phyloP scores from a whole-genome alignment of 495 filamentous ascomycete species.

The Hamigera avellanea region DNA sequence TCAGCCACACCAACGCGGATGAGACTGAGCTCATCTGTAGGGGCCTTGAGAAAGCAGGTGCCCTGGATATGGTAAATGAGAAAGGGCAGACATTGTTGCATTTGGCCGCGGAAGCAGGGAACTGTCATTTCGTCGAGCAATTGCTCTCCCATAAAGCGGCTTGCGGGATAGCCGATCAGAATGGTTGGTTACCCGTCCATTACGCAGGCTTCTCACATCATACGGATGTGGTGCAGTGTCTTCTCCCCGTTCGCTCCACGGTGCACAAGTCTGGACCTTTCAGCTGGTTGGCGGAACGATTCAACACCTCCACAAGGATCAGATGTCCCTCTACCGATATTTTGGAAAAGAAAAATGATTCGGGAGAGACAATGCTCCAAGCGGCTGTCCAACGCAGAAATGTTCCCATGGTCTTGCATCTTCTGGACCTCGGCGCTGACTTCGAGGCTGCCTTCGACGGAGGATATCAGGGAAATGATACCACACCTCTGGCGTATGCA shows the following conservation, averaged over 20 bases:
- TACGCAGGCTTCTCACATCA: background rate
- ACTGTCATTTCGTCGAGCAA: background rate
- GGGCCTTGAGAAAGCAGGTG: background rate
- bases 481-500: no score
- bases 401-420: background rate
- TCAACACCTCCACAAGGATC: no score
- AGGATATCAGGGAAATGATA: no score
- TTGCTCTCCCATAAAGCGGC: background rate
- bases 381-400: background rate
- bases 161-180: background rate
- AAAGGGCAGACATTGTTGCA: slow-evolving; percentile 3
- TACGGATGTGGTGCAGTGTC: background rate
- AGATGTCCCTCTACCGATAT: no score
- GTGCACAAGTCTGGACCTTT: no score
- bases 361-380: background rate
- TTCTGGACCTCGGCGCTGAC: no score
- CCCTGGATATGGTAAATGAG: background rate
- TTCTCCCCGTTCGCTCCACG: no score
- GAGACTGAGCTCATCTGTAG: background rate
- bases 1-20: background rate
- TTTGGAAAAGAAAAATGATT: background rate
- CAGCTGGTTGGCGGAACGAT: no score
- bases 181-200: background rate
- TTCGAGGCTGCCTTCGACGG: no score
- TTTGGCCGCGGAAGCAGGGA: slow-evolving; percentile 2